Conservation (phyloP, 306 rosid species). For the Gynostemma pentaphyllum region DNA sequence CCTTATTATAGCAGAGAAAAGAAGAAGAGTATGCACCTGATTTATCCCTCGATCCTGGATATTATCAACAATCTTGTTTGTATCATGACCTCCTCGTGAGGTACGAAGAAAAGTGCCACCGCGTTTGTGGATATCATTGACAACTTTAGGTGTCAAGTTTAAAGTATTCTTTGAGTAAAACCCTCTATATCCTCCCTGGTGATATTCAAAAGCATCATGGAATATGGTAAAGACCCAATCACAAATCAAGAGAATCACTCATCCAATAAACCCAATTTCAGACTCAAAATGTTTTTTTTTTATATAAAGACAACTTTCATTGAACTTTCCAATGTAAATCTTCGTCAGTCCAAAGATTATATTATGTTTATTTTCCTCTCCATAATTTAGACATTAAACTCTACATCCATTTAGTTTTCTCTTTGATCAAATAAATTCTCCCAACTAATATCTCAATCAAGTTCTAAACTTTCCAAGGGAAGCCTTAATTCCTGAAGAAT, state of each 20-base stretch:
- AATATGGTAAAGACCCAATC: not conserved
- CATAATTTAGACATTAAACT: too few species aligned
- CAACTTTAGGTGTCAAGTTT: slow-evolving; percentile 69
- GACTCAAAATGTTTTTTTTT: not conserved
- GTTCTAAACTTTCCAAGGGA: too few species aligned
- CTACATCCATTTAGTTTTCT: too few species aligned
- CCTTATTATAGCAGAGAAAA: not conserved
- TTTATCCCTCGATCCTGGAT: slow-evolving; percentile 82
- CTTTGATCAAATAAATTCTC: too few species aligned
- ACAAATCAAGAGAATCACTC: not conserved
- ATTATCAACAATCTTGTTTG: slow-evolving; percentile 89
- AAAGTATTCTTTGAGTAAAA: slow-evolving; percentile 79
- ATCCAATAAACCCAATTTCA: not conserved
- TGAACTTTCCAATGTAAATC: too few species aligned
- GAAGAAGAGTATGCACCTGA: slow-evolving; percentile 46
- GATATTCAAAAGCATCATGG: slow-evolving; percentile 17
- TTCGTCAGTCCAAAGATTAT: too few species aligned
- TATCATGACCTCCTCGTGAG: slow-evolving; percentile 96
- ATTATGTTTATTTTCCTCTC: too few species aligned
- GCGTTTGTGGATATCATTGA: slow-evolving; percentile 69
- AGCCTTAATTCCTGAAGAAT: too few species aligned
- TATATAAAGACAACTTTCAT: not conserved
- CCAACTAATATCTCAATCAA: too few species aligned
- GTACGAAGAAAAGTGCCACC: slow-evolving; percentile 92
- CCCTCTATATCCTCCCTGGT: slow-evolving; percentile 82